Conservation (phyloP, 129 eudicot species). For the Lonicera japonica region DNA sequence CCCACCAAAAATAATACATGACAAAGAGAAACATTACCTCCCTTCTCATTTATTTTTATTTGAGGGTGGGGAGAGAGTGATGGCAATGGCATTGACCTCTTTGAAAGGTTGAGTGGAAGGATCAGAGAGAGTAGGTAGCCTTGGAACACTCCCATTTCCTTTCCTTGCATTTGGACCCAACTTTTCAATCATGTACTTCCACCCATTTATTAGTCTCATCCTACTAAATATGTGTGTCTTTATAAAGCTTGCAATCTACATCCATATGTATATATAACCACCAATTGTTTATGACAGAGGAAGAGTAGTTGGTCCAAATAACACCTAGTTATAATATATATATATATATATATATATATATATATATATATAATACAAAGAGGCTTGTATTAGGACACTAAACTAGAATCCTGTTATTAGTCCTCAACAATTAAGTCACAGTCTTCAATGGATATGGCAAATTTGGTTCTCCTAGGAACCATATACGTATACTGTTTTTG, state of each 20-base stretch:
- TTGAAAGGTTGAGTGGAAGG: slow-evolving; percentile 78
- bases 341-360: too few relatives aligned
- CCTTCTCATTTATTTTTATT: slow-evolving; percentile 6
- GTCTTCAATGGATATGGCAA: too few relatives aligned
- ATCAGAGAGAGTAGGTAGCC: slow-evolving; percentile 86
- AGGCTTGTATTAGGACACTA: too few relatives aligned
- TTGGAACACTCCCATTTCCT: slow-evolving; percentile 78
- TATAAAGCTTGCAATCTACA: slow-evolving; percentile 94
- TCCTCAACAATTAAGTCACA: too few relatives aligned
- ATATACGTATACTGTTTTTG: too few relatives aligned
- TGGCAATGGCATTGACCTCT: slow-evolving; percentile 48
- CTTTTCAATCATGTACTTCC: slow-evolving; percentile 97
- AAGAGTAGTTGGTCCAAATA: too few relatives aligned
- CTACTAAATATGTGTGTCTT: slow-evolving; percentile 94
- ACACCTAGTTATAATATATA: too few relatives aligned
- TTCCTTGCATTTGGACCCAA: slow-evolving; percentile 89
- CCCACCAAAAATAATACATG: too few relatives aligned
- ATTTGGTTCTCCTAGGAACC: too few relatives aligned
- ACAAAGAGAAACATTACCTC: slow-evolving; percentile 24
- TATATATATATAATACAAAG: too few relatives aligned
- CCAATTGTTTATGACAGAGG: neutral
- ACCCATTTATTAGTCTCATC: slow-evolving; percentile 92
- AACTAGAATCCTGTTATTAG: too few relatives aligned
- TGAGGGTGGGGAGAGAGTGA: slow-evolving; percentile 13
- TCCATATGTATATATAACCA: neutral